Evolutionary conservation across 1,139 yeast genomes (phyloP), one percentile per base, ranked within the genome.

Genomic region (Nadsonia starkeyi-henricii): DNA sequence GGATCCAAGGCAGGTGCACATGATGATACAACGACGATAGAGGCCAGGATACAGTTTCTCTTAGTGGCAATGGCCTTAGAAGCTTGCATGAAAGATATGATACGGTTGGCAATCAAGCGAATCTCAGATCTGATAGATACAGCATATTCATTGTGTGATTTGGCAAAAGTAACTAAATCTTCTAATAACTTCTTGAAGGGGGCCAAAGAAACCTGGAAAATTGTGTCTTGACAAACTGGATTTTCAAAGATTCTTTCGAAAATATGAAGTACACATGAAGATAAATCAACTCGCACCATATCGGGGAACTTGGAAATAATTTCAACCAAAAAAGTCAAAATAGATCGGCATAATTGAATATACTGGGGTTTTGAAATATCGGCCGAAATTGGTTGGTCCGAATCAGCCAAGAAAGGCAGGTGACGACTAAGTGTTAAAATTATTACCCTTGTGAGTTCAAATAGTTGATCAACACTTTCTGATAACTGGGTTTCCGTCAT

Each of bases 391-490:
- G 48, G 44, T 66, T 67, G 20, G 47, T 64, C 69, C 20, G 58
- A 59, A 26, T 70, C 73, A 50, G 75, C 71, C 50, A 82, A 67
- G 50, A 79, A 77, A 12, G 93, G 89, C 39, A 84, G 66, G 8
- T 73, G 65, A 41, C 71, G 71, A 43, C 79, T 74, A 17, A 85
- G 66, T 0, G 86, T 81, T 28, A 81, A 15, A 33, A 33, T 33
- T 3, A 33, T 33, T 9, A 33, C 39, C 17, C 39, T 8, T 5
- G 17, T 33, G 39, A 89, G 69, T 59, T 89, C 96, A 61, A 88
- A 85, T 47, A 85, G 67, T 58, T 85, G 86, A 56, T 85, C 95
- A 50, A 84, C 81, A 45, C 78, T 77, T 36, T 72, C 73, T 60
- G 66, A 18, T 59, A 59, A 42, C 48, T 49, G 17, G 50, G 45